Evolutionary conservation across 345 rosid genomes (phyloP), one percentile per base, ranked within the genome.

Genomic region (Angophora floribunda): DNA sequence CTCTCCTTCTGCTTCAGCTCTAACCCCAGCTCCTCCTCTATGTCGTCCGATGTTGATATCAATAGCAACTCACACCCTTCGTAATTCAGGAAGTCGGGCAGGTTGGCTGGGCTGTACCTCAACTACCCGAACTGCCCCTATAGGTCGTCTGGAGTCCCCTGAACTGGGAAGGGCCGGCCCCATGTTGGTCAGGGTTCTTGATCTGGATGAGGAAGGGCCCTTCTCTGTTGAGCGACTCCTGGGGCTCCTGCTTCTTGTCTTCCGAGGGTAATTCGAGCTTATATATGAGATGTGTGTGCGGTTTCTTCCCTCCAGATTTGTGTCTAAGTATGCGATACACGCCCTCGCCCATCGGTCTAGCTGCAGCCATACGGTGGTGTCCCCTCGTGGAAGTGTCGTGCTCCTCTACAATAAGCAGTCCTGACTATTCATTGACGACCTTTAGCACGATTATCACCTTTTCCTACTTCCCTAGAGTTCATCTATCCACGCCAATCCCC

Each of bases 41-140:
- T 91, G 78, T 95, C 96, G 49, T 95, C 97, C 0, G 96, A 93
- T 0, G 98, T 98, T 3, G 95, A 85, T 87, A 95, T 95, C 86
- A 96, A 91, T 86, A 95, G 86, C 22, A 97, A 89, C 91, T 96
- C 98, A 13, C 98, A 96, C 70, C 97, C 98, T 91, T 97, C 96
- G 44, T 94, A 92, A 89, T 95, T 95, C 91, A 97, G 78, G 59
- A 95, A 92, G 88, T 96, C 96, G 0, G 94, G 95, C 5, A 97
- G 98, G 86, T 97, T 97, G 2, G 95, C 98, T 3, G 95, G 93
- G 0, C 88, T 52, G 57, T 52, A 95, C 86, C 93, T 75, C 9
- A 49, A 49, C 11, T 49, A 11, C 51, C 51, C 9, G 51, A 49
- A 49, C 51, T 49, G 51, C 10, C 51, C 51, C 51, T 49, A 11